Percentiles rank a stretch among this genome's conserved stretches.
phyloP scores from a whole-genome alignment of 257 asterid species.

The Solanum chaucha region DNA sequence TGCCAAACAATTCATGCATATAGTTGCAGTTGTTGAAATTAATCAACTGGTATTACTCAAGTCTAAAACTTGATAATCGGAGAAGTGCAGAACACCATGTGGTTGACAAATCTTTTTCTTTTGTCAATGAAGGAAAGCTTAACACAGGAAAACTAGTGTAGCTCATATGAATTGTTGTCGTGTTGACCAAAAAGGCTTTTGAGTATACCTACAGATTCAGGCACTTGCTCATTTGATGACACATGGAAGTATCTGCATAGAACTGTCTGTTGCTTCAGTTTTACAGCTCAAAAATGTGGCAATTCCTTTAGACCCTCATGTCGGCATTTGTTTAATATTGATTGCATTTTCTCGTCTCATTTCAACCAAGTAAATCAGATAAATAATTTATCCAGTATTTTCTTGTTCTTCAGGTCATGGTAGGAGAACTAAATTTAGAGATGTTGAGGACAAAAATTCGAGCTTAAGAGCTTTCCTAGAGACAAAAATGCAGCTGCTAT shows the following conservation, averaged over 20 bases:
- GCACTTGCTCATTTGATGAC: not conserved
- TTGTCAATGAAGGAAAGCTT: not conserved
- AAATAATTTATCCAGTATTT: not conserved
- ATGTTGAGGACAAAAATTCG: constrained; percentile 26
- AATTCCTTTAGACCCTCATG: not conserved
- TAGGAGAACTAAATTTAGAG: constrained; percentile 31
- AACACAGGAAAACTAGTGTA: not conserved
- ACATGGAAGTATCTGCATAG: not conserved
- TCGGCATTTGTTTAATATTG: not conserved
- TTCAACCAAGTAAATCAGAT: not conserved
- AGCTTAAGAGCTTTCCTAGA: constrained; percentile 29
- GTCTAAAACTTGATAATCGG: not conserved
- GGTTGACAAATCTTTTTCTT: not conserved
- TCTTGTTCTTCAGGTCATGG: constrained; percentile 32
- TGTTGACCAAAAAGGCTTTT: not conserved
- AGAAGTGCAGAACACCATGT: not conserved
- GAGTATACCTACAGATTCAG: not conserved
- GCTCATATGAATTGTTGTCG: not conserved
- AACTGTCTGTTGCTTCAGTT: not conserved
- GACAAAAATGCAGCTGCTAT: constrained; percentile 9
- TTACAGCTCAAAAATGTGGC: not conserved
- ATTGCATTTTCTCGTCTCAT: not conserved
- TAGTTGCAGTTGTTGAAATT: not conserved
- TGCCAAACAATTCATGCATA: not conserved
- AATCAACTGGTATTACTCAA: not conserved